Evolutionary conservation across 192 early-diverging fungal species (phyloP), one percentile per base, ranked within the genome.

Genomic region (Entophlyctis luteolus): DNA sequence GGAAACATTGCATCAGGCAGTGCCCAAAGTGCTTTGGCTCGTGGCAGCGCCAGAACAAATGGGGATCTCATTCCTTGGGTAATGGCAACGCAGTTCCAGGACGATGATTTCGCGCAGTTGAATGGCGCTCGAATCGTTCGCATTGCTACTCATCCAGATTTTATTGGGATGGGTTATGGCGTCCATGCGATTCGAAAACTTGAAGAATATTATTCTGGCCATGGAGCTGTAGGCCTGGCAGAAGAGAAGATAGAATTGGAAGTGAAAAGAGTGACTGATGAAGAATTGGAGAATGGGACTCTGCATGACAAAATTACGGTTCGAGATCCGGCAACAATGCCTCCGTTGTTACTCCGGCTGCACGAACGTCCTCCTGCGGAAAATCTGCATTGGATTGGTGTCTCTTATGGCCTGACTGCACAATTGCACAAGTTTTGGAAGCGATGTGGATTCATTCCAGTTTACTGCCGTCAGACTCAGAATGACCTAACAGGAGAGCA

Each of bases 1-100:
- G 96, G 96, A 65, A 85, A 87, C 52, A 99, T 99, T 62, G 94
- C 96, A 33, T 84, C 88, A 53, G 88, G 91, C 55, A 80, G 90
- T 4, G 89, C 96, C 0, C 77, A 93, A 50, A 86, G 88, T 65
- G 85, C 89, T 22, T 86, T 99, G 46, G 83, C 87, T 16, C 83
- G 90, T 23, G 96, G 96, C 67, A 34, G 47, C 35, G 85, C 89
- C 56, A 90, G 95, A 50, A 83, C 88, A 36, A 80, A 87, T 54
- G 96, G 96, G 25, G 96, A 99, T 65, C 77, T 99, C 77, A 98
- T 99, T 70, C 96, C 96, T 0, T 99, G 96, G 96, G 83, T 95
- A 31, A 84, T 99, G 29, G 85, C 93, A 12, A 95, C 98, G 71
- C 90, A 90, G 67, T 84, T 81, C 75, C 95, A 96, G 81, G 97